phyloP scores from a whole-genome alignment of 139 green algal genomes.

The Chlorella sorokiniana region DNA sequence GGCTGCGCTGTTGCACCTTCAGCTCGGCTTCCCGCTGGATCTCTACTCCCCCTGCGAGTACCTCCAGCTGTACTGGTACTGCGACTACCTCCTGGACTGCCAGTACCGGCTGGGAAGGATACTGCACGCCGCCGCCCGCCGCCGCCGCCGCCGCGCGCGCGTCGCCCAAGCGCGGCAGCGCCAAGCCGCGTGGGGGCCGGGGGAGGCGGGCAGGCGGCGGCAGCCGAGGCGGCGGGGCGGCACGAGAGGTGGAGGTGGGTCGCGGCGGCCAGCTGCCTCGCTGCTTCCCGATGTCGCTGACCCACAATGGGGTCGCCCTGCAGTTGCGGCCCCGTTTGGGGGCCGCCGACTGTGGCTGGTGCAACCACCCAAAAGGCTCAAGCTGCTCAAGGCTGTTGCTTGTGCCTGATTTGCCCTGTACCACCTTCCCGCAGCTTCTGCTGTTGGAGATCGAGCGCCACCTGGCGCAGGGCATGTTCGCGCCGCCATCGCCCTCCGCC shows the following conservation, averaged over 20 bases:
- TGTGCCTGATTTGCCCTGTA: too few relatives aligned
- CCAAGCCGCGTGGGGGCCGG: neutral
- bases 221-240: too few relatives aligned
- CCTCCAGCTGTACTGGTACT: conserved; percentile 77
- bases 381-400: too few relatives aligned
- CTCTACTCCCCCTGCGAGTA: conserved; percentile 80
- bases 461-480: conserved; percentile 58
- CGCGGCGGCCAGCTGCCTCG: too few relatives aligned
- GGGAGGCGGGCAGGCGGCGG: too few relatives aligned
- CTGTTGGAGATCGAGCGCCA: conserved; percentile 27
- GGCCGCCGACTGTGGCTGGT: too few relatives aligned
- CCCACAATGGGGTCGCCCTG: too few relatives aligned
- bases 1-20: conserved; percentile 64
- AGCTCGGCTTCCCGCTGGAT: conserved; percentile 81
- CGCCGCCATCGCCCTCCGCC: conserved; percentile 42
- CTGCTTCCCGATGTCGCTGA: too few relatives aligned
- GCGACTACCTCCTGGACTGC: conserved; percentile 48
- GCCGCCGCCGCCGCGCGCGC: neutral
- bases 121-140: neutral
- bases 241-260: conserved; percentile 8
- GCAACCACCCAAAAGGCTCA: too few relatives aligned
- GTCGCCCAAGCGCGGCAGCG: neutral
- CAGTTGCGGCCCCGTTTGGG: too few relatives aligned
- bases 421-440: conserved; percentile 18
- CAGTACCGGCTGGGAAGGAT: conserved; percentile 5